Conservation (phyloP, 352 stramenopile genomes). For the Thalassiosira ordinaria region DNA sequence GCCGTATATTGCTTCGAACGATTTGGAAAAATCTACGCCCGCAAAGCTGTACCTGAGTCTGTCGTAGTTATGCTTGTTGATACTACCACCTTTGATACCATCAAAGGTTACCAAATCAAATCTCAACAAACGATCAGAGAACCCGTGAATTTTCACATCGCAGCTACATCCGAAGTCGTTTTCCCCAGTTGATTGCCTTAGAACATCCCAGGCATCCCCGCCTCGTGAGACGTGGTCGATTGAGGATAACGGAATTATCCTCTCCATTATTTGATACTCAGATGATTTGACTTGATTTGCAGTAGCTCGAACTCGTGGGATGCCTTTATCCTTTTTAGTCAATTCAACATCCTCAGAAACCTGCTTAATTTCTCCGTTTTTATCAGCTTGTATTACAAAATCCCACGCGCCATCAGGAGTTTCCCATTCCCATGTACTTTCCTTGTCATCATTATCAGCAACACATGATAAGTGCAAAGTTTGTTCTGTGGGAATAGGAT, state of each 20-base stretch:
- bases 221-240: constrained; percentile 48
- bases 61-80: background rate
- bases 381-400: constrained; percentile 21
- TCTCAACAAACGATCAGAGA: constrained; percentile 36
- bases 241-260: constrained; percentile 41
- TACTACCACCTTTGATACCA: background rate
- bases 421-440: background rate
- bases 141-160: constrained; percentile 49
- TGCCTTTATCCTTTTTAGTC: background rate
- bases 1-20: constrained; percentile 1
- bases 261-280: constrained; percentile 43
- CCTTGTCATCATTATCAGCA: background rate
- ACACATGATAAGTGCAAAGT: constrained; percentile 17
- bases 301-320: background rate
- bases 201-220: constrained; percentile 42
- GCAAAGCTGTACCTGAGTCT: constrained; percentile 30
- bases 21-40: constrained; percentile 17
- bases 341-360: background rate
- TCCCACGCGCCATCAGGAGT: constrained; percentile 36
- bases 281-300: background rate
- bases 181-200: constrained; percentile 32
- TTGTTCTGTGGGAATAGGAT: constrained; percentile 28
- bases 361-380: constrained; percentile 5
- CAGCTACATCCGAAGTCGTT: constrained; percentile 35
- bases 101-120: constrained; percentile 40